Evolutionary conservation across 2,329 filamentous ascomycete species (phyloP), one percentile per base, ranked within the genome.

Genomic region (Alternaria sp.): DNA sequence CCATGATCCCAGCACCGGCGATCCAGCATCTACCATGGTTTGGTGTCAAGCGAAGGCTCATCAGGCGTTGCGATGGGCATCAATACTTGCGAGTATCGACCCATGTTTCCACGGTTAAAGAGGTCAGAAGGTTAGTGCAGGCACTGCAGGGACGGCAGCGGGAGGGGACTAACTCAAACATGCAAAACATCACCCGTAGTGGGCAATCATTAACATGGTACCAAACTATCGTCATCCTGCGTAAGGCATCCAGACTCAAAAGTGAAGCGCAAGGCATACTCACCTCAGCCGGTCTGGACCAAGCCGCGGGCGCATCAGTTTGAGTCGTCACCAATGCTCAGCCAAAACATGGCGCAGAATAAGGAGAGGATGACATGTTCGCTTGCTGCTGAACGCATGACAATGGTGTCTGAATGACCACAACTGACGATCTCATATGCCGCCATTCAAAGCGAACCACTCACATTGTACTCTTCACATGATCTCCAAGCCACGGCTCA

Each of bases 141-240:
- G 45, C 33, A 37, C 24, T 58, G 31, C 13, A 49, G 26, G 45
- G 40, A 37, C 24, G 45, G 37, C 28, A 51, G 51, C 51, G 56
- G 56, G 54, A 24, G 59, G 59, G 58, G 51, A 48, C 56, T 60
- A 63, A 54, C 56, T 62, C 52, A 29, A 48, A 46, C 34, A 54
- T 65, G 65, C 65, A 66, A 61, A 60, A 60, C 63, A 68, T 66
- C 56, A 59, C 61, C 61, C 58, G 61, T 48, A 61, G 63, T 60
- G 56, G 63, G 55, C 56, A 58, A 53, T 54, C 53, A 46, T 51
- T 39, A 39, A 39, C 39, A 26, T 40, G n/a, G 33, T 51, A 58
- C 48, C 39, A 49, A 49, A 40, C 39, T 45, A 31, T 54, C 39
- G 45, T 49, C 31, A 53, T 45, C 26, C 50, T 54, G 29, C 42